Evolutionary conservation across 2,329 filamentous ascomycete species (phyloP).

Genomic region (Diplodia seriata): DNA sequence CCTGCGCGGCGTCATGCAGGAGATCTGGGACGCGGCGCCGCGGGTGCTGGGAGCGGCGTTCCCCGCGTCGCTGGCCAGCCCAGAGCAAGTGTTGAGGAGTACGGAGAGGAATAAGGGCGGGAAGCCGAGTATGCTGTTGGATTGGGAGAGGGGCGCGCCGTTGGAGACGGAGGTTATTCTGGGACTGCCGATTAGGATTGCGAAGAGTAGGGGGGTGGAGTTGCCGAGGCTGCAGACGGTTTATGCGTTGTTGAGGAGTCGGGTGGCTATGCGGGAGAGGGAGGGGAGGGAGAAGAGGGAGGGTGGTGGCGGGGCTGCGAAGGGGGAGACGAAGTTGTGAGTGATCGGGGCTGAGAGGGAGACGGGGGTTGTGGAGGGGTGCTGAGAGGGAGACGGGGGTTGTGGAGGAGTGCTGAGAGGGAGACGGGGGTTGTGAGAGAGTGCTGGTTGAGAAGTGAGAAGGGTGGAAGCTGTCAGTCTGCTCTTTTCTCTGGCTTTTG

Average conservation of each 20-base stretch:
- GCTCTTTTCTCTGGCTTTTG: too few species aligned
- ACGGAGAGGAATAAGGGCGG: conserved; percentile 65
- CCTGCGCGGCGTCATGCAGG: conserved; percentile 54
- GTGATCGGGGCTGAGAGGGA: neutral
- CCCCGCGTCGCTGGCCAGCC: conserved; percentile 46
- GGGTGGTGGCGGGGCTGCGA: neutral
- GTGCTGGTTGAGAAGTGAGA: too few species aligned
- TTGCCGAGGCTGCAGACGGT: conserved; percentile 71
- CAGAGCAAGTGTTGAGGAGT: conserved; percentile 54
- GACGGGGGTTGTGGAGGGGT: too few species aligned
- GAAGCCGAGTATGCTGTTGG: conserved; percentile 60
- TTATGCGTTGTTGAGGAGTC: conserved; percentile 70
- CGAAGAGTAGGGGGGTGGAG: conserved; percentile 54
- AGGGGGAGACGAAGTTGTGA: conserved; percentile 25
- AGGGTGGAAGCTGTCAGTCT: neutral
- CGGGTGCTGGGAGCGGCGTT: conserved; percentile 49
- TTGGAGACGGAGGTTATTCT: conserved; percentile 61
- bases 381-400: neutral
- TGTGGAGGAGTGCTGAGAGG: too few species aligned
- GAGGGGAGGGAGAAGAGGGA: conserved; percentile 36
- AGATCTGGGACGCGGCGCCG: conserved; percentile 53
- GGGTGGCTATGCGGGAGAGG: conserved; percentile 62
- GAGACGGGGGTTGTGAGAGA: neutral
- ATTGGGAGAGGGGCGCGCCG: conserved; percentile 51
- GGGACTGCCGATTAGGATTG: conserved; percentile 55